Conservation (phyloP, 495 filamentous ascomycete genomes). For the Podospora fimiseda region DNA sequence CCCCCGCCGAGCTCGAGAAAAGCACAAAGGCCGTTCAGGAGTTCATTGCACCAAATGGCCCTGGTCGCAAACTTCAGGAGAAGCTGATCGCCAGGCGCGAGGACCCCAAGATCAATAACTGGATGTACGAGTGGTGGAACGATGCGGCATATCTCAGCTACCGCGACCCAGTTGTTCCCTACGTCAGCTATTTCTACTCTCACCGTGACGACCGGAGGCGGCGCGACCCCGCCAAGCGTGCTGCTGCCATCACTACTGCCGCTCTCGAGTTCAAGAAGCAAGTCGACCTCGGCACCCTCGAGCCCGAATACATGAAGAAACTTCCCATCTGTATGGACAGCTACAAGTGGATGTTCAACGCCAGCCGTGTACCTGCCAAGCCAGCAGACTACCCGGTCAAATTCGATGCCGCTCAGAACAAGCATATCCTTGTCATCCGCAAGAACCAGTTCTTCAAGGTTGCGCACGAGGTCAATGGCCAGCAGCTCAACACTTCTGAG, state of each 20-base stretch:
- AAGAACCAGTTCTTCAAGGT: conserved; percentile 98
- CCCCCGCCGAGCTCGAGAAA: conserved; percentile 60
- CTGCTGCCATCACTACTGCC: conserved; percentile 80
- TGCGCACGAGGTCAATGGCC: conserved; percentile 64
- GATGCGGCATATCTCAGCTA: conserved; percentile 83
- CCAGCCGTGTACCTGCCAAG: conserved; percentile 77
- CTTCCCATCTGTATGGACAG: conserved; percentile 94
- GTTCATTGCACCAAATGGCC: conserved; percentile 74
- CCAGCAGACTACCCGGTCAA: conserved; percentile 79
- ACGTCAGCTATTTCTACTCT: conserved; percentile 99
- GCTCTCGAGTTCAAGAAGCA: conserved; percentile 89
- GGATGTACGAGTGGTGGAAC: conserved; percentile 98
- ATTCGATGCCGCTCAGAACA: conserved; percentile 64
- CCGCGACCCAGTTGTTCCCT: conserved; percentile 94
- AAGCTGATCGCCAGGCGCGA: conserved; percentile 74
- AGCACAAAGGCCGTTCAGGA: conserved; percentile 78
- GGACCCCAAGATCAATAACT: conserved; percentile 82
- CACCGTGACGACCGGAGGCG: conserved; percentile 88
- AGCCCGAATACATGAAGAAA: conserved; percentile 97
- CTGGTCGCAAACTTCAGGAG: conserved; percentile 82
- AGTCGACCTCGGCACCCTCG: conserved; percentile 75
- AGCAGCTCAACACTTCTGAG: conserved; percentile 78
- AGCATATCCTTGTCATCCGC: conserved; percentile 81
- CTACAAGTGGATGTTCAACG: conserved; percentile 99
- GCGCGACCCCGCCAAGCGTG: conserved; percentile 83